Conservation (phyloP, 2,329 filamentous ascomycete genomes). For the Sclerotinia borealis region DNA sequence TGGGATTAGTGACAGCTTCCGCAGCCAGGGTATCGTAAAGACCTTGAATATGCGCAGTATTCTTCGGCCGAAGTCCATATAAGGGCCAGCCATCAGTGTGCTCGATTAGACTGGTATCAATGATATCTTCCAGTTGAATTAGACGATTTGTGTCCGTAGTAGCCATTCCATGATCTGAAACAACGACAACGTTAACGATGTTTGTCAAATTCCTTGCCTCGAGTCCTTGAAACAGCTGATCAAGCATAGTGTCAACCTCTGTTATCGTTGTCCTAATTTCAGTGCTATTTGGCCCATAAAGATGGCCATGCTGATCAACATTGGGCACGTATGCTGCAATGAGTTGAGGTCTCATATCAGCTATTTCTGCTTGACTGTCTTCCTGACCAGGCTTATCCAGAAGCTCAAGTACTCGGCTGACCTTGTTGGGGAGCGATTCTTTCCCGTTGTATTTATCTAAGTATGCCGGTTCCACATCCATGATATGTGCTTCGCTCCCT, state of each 20-base stretch:
- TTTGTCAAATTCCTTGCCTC: constrained; percentile 76
- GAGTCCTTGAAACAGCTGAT: constrained; percentile 67
- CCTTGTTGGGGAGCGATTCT: constrained; percentile 69
- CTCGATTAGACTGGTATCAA: constrained; percentile 70
- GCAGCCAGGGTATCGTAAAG: constrained; percentile 59
- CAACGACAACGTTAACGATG: constrained; percentile 91
- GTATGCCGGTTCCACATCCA: constrained; percentile 67
- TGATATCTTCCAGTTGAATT: constrained; percentile 82
- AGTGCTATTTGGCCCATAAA: constrained; percentile 89
- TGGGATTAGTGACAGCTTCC: constrained; percentile 55
- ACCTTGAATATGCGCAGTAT: constrained; percentile 55
- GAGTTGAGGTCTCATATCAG: constrained; percentile 70
- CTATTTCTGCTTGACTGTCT: constrained; percentile 42
- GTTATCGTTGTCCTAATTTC: constrained; percentile 75
- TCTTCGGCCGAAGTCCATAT: constrained; percentile 77
- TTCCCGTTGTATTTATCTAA: constrained; percentile 79
- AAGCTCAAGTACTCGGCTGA: constrained; percentile 70
- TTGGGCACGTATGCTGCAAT: constrained; percentile 94
- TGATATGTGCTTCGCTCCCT: constrained; percentile 82
- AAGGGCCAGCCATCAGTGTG: constrained; percentile 93
- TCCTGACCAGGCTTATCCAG: constrained; percentile 76
- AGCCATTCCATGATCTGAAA: constrained; percentile 98
- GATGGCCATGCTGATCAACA: constrained; percentile 81
- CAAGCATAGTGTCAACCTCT: constrained; percentile 78
- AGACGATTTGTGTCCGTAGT: constrained; percentile 76